Conservation (phyloP, 1,284 basidiomycete species). For the Irpex sp. region DNA sequence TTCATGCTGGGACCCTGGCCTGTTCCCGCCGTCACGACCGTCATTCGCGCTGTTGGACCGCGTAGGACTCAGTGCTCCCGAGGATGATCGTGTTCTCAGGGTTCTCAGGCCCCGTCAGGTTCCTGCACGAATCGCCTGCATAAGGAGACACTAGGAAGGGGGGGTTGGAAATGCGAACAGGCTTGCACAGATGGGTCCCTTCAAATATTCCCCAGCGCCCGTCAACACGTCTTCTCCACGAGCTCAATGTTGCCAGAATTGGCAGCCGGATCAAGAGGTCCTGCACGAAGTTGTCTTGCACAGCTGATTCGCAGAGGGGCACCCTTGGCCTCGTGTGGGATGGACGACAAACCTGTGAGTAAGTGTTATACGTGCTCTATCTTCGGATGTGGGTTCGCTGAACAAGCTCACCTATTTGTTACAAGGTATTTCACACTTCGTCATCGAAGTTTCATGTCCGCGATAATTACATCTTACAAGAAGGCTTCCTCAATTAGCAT, state of each 20-base stretch:
- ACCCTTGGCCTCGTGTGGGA: not conserved
- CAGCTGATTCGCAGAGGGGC: not conserved
- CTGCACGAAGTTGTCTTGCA: not conserved
- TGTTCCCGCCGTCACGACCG: not conserved
- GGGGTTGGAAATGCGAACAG: not conserved
- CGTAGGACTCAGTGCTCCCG: not conserved
- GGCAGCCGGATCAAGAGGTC: not conserved
- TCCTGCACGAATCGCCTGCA: not conserved
- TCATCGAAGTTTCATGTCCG: not conserved
- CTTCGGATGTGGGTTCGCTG: not conserved
- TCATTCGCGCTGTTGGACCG: not conserved
- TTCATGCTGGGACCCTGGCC: not conserved
- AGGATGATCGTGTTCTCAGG: not conserved
- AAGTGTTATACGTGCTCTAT: not conserved
- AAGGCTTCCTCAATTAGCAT: not conserved
- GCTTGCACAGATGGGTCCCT: not conserved
- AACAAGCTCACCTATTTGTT: not conserved
- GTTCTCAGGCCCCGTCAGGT: not conserved
- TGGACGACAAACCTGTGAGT: not conserved
- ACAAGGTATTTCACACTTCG: not conserved
- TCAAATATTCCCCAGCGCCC: not conserved
- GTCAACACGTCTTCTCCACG: not conserved
- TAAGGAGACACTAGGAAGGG: not conserved
- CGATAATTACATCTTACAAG: not conserved
- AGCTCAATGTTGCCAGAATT: not conserved